Evolutionary conservation across 306 rosid species (phyloP), one percentile per base, ranked within the genome.

Genomic region (Senna tora): DNA sequence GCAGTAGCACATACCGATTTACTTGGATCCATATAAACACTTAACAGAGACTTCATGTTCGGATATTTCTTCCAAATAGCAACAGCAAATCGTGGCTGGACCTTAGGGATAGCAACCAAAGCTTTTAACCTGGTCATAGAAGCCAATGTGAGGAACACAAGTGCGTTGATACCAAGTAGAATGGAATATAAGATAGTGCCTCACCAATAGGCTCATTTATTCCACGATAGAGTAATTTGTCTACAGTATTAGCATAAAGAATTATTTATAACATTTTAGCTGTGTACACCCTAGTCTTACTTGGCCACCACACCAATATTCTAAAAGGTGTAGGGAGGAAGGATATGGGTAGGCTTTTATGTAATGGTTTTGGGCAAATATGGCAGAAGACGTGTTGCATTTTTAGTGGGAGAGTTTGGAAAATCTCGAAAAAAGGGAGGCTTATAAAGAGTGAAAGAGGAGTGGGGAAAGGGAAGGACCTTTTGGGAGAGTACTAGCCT

Each of bases 71-170:
- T 91, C 91, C 92, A 74, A 74, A 94, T 91, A 45, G 98, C 91
- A 60, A 91, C 36, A 14, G 98, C 97, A 78, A 83, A 91, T 63
- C 97, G 95, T 32, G 98, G 97, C 74, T 94, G 98, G 28, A 91
- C 97, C 89, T 91, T 94, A 2, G 98, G 98, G 55, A 93, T 89
- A 39, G 97, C 90, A 36, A 93, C 91, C 89, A 93, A 89, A 80
- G 90, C 89, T 86, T 91, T 91, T 76, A 94, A 84, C 98, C 98
- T 91, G 79, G 59, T 73, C 70, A 55, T 39, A 75, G 32, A 83
- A 69, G 38, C 50, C 76, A 66, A 33, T 34, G 52, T 80, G 62
- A 77, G 75, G 71, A 78, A 55, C 69, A 64, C 38, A 65, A 55
- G 5, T 7, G 8, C 43, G 36, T 39, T 21, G 34, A 36, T 17